These are phyloP conservation scores for Neoscytalidium dimidiatum DNA, from an alignment of 2,329 filamentous ascomycete species.

Conservation along the genomic window DNA sequence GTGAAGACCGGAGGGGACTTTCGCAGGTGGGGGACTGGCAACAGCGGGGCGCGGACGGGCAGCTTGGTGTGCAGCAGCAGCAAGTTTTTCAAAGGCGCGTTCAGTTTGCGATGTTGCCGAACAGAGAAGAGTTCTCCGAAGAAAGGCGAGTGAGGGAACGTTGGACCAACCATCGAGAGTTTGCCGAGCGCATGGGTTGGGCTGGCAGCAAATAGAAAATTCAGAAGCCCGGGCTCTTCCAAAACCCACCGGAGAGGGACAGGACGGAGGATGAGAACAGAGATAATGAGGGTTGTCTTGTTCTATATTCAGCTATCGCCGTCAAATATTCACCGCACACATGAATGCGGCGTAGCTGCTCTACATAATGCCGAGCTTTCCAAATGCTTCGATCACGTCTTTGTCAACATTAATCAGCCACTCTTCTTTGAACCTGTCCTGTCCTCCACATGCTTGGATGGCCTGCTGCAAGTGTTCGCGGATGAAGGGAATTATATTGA, in stretches of 20 bases:
- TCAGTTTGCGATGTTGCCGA: not conserved
- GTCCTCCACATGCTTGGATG: conserved; percentile 63
- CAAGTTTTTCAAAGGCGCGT: not conserved
- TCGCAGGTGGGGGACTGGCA: too few species aligned
- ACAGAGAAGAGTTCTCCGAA: not conserved
- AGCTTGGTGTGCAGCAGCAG: not conserved
- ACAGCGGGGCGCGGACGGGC: too few species aligned
- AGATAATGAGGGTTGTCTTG: too few species aligned
- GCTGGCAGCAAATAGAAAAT: not conserved
- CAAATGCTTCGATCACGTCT: conserved; percentile 68
- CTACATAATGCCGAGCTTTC: conserved; percentile 38
- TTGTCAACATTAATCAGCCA: conserved; percentile 76
- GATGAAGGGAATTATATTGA: conserved; percentile 67
- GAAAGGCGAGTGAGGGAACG: not conserved
- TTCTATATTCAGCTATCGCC: too few species aligned
- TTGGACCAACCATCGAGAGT: not conserved
- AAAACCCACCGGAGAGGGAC: not conserved
- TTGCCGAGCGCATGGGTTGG: not conserved
- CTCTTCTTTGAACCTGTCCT: conserved; percentile 65
- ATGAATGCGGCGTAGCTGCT: not conserved
- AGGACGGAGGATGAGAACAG: too few species aligned
- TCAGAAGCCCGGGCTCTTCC: too few species aligned
- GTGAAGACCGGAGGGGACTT: too few species aligned
- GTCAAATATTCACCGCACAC: too few species aligned
- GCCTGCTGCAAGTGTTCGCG: conserved; percentile 61